Percentiles rank a stretch among this genome's conserved stretches.
Evolutionary conservation across 306 rosid genomes (phyloP).

Genomic region (Trichosanthes truncata): DNA sequence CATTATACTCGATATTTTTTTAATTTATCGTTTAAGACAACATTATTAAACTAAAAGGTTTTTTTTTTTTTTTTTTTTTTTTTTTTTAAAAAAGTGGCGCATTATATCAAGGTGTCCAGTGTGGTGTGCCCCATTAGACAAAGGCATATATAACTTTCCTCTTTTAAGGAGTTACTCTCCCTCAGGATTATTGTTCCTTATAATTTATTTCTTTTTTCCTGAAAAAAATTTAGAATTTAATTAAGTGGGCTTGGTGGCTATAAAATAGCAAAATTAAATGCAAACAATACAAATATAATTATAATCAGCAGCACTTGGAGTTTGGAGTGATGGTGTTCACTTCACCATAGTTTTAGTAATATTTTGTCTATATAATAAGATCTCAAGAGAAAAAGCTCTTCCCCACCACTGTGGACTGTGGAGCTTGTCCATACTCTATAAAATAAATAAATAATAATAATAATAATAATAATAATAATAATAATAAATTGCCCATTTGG

Average conservation of each 20-base stretch:
- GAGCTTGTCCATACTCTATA: not conserved
- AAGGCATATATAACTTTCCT: no score
- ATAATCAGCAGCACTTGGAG: not conserved
- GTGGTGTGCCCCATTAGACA: no score
- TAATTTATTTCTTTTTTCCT: no score
- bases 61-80: no score
- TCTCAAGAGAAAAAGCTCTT: not conserved
- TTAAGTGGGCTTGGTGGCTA: slow-evolving; percentile 7
- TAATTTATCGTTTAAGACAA: no score
- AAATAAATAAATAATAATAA: no score
- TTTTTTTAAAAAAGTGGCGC: no score
- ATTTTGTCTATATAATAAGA: not conserved
- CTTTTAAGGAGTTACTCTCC: no score
- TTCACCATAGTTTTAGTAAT: not conserved
- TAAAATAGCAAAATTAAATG: not conserved
- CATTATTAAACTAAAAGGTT: no score
- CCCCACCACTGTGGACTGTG: not conserved
- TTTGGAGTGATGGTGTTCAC: not conserved
- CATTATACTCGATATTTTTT: no score
- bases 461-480: not conserved
- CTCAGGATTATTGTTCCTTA: no score
- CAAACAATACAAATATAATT: not conserved
- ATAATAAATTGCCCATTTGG: not conserved
- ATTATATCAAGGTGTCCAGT: no score
- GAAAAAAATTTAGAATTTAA: not conserved